Evolutionary conservation across 1,139 yeast genomes (phyloP).

Genomic region (Kodamaea alishanica): DNA sequence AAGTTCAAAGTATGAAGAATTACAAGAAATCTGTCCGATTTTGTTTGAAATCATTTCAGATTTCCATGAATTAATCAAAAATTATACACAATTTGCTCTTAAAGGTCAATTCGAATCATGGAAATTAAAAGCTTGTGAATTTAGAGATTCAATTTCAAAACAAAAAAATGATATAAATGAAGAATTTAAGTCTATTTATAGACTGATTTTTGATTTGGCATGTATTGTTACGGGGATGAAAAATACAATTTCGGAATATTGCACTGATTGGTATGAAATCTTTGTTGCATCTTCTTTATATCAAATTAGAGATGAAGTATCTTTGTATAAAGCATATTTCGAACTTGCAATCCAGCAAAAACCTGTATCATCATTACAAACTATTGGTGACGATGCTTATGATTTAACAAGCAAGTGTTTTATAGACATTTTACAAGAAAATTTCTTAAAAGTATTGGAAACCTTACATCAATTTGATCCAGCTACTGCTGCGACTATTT

Average conservation of each 20-base stretch:
- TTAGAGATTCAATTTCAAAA: slow-evolving; percentile 40
- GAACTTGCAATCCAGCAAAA: slow-evolving; percentile 31
- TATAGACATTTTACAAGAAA: slow-evolving; percentile 54
- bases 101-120: slow-evolving; percentile 45
- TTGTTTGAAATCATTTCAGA: slow-evolving; percentile 46
- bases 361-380: slow-evolving; percentile 24
- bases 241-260: slow-evolving; percentile 44
- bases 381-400: slow-evolving; percentile 14
- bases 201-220: slow-evolving; percentile 43
- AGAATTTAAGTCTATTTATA: slow-evolving; percentile 25
- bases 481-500: slow-evolving; percentile 63
- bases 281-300: slow-evolving; percentile 58
- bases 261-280: slow-evolving; percentile 70
- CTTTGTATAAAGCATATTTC: slow-evolving; percentile 33
- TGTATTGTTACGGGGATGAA: slow-evolving; percentile 53
- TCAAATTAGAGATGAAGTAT: slow-evolving; percentile 48
- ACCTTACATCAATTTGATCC: slow-evolving; percentile 60
- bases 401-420: slow-evolving; percentile 56
- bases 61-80: slow-evolving; percentile 36
- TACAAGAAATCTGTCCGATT: slow-evolving; percentile 26
- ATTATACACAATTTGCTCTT: slow-evolving; percentile 40
- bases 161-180: slow-evolving; percentile 21
- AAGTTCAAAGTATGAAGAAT: slow-evolving; percentile 38
- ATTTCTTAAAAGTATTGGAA: slow-evolving; percentile 56
- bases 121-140: slow-evolving; percentile 49